Evolutionary conservation across 1,284 basidiomycete species (phyloP).

Genomic region (Golubevia sp.): DNA sequence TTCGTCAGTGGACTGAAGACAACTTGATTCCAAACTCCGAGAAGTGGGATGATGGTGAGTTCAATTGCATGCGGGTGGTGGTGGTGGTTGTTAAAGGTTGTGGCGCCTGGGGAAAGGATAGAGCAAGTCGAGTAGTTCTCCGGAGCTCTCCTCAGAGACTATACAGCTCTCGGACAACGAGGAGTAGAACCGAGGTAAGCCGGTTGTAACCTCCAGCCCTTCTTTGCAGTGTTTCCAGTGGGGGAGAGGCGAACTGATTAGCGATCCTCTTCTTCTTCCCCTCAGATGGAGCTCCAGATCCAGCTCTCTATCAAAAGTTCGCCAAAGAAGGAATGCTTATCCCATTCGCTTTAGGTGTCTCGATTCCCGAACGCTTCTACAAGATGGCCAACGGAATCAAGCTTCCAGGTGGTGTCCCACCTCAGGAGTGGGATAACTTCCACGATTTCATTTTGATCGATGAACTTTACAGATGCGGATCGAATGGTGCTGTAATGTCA

Average conservation of each 20-base stretch:
- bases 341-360: constrained; percentile 18
- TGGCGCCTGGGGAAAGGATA: too few relatives aligned
- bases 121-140: too few relatives aligned
- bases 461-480: constrained; percentile 32
- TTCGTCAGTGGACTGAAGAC: constrained; percentile 24
- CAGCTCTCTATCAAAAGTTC: constrained; percentile 26
- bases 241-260: too few relatives aligned
- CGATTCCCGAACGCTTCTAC: constrained; percentile 22
- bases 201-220: too few relatives aligned
- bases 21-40: constrained; percentile 22
- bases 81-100: too few relatives aligned
- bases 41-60: constrained; percentile 19
- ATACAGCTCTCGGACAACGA: too few relatives aligned
- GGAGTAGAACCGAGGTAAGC: too few relatives aligned
- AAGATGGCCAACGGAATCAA: constrained; percentile 25
- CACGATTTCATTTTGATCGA: constrained; percentile 49
- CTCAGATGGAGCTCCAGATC: constrained; percentile 20
- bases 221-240: too few relatives aligned
- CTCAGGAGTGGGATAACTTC: constrained; percentile 44
- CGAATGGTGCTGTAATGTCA: constrained; percentile 25
- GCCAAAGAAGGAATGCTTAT: constrained; percentile 43
- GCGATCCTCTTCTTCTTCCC: too few relatives aligned
- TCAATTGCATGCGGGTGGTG: too few relatives aligned
- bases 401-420: constrained; percentile 29
- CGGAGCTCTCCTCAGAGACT: too few relatives aligned